These are phyloP conservation scores for Beta vulgaris DNA, from an alignment of 148 eudicot genomes.

Conservation along the genomic window DNA sequence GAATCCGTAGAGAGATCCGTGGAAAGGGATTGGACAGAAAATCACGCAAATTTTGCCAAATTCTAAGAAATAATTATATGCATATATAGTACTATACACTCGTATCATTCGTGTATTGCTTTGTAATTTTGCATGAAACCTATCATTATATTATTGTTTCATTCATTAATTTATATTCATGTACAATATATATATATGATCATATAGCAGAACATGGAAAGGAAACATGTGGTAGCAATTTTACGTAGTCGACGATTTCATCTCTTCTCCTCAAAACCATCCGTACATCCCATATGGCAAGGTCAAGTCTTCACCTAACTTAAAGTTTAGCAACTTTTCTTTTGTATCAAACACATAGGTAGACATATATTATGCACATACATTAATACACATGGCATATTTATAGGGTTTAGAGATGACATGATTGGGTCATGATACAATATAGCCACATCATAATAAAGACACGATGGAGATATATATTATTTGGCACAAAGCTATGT, in stretches of 20 bases:
- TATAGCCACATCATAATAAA: no score
- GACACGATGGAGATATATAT: no score
- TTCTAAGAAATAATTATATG: constrained; percentile 23
- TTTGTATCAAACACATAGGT: no score
- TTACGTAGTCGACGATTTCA: background rate
- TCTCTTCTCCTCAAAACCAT: constrained; percentile 3
- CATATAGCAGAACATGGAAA: background rate
- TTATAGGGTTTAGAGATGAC: no score
- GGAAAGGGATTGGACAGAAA: constrained; percentile 33
- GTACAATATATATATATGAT: background rate
- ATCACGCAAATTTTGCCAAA: constrained; percentile 13
- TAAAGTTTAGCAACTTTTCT: no score
- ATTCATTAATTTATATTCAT: constrained; percentile 3
- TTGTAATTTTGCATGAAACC: constrained; percentile 11
- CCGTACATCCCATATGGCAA: constrained; percentile 7
- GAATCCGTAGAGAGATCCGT: constrained; percentile 33
- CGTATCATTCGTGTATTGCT: background rate
- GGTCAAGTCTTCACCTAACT: background rate
- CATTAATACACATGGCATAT: no score
- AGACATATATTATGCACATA: no score
- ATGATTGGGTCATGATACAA: no score
- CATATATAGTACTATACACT: background rate
- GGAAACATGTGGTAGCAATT: constrained; percentile 7
- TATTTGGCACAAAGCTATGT: no score
- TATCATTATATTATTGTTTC: constrained; percentile 13